A percentile compares a stretch with the other conserved stretches of the same genome.
phyloP scores from a whole-genome alignment of 129 eudicot species.

The Artemisia argyi region DNA sequence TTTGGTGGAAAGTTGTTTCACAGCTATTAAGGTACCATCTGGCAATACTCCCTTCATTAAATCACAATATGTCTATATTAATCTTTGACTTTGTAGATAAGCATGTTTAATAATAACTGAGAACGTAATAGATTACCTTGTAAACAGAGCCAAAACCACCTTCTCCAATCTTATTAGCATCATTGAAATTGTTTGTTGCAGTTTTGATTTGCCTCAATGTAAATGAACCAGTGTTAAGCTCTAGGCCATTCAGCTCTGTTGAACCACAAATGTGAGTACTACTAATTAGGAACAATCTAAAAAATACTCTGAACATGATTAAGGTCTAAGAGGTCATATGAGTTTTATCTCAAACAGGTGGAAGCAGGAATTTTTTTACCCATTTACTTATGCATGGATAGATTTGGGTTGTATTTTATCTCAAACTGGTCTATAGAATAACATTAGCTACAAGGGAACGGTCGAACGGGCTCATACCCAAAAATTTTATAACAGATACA shows the following conservation, averaged over 20 bases:
- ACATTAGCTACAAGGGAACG: neutral
- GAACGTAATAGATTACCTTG: slow-evolving; percentile 45
- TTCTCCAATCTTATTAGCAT: slow-evolving; percentile 72
- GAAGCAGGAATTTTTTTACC: no score
- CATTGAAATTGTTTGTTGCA: slow-evolving; percentile 64
- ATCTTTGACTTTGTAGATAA: slow-evolving; percentile 2
- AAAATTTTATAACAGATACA: neutral
- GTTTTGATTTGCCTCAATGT: slow-evolving; percentile 65
- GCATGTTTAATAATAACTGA: neutral
- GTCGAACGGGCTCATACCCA: neutral
- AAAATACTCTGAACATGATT: neutral
- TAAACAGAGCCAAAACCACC: slow-evolving; percentile 86
- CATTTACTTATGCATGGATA: neutral
- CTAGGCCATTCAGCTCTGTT: slow-evolving; percentile 44
- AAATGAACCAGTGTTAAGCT: slow-evolving; percentile 40
- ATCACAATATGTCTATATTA: neutral
- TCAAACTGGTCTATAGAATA: neutral
- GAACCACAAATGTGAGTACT: neutral
- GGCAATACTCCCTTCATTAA: slow-evolving; percentile 51
- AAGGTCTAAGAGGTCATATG: neutral
- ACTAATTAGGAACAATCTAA: slow-evolving; percentile 16
- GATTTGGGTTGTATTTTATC: neutral
- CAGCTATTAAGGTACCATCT: slow-evolving; percentile 58
- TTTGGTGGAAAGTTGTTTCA: slow-evolving; percentile 37
- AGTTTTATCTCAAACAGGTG: neutral